phyloP scores from a whole-genome alignment of 768 basidiomycete species.

The Psilocybe cyanescens region DNA sequence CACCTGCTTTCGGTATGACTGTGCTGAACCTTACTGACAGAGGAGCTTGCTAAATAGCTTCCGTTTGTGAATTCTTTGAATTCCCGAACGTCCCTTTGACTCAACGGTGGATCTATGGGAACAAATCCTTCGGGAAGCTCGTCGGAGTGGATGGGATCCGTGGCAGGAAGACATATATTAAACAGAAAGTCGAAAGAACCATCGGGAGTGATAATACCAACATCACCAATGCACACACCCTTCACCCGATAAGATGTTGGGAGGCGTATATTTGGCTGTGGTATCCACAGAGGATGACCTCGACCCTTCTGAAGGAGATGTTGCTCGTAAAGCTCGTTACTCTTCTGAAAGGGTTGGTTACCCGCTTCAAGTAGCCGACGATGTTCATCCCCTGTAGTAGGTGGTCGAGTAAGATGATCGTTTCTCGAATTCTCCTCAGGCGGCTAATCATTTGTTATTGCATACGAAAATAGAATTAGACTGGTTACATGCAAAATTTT shows the following conservation, averaged over 20 bases:
- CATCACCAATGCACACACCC: slow-evolving; percentile 41
- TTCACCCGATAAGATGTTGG: slow-evolving; percentile 26
- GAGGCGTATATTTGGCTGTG: slow-evolving; percentile 29
- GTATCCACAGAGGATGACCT: slow-evolving; percentile 40
- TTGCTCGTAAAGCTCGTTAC: slow-evolving; percentile 23
- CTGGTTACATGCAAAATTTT: too few relatives aligned
- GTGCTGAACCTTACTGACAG: slow-evolving; percentile 6
- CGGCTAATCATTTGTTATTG: too few relatives aligned
- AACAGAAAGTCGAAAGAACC: slow-evolving; percentile 42
- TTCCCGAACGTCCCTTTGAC: slow-evolving; percentile 12
- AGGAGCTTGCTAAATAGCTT: slow-evolving; percentile 16
- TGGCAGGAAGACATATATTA: slow-evolving; percentile 36
- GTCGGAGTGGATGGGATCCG: slow-evolving; percentile 31
- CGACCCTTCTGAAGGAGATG: slow-evolving; percentile 26
- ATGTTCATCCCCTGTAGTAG: too few relatives aligned
- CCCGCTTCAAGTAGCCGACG: not conserved
- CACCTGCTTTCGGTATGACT: slow-evolving; percentile 1
- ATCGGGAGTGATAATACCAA: slow-evolving; percentile 36
- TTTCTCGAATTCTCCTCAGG: too few relatives aligned
- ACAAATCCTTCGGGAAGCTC: slow-evolving; percentile 33
- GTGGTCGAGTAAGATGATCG: too few relatives aligned
- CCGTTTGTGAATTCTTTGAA: slow-evolving; percentile 14
- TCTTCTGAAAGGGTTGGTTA: not conserved
- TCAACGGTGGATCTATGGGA: slow-evolving; percentile 21
- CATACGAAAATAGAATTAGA: too few relatives aligned